Percentiles rank a stretch among this genome's conserved stretches.
Evolutionary conservation across 106 monocot species (phyloP).

Genomic region (Vanilla planifolia): DNA sequence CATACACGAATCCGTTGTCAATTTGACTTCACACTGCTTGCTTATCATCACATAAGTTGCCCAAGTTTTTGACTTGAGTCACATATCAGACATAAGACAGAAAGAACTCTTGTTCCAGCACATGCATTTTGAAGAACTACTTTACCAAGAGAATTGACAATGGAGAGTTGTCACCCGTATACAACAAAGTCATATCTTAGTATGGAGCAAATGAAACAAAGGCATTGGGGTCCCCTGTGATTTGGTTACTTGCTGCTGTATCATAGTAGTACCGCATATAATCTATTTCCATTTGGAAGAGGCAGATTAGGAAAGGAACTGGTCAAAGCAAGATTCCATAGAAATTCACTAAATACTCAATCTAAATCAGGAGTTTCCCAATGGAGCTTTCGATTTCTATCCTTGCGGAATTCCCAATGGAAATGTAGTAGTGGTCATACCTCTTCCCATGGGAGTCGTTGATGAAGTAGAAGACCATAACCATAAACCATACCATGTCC

Average conservation of each 20-base stretch:
- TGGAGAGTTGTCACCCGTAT: not conserved
- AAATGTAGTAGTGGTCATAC: no score
- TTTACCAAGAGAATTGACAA: constrained; percentile 2
- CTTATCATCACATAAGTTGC: not conserved
- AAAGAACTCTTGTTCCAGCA: not conserved
- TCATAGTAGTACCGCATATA: not conserved
- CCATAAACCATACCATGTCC: no score
- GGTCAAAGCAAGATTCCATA: not conserved
- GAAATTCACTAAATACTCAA: no score
- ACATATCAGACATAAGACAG: constrained; percentile 1
- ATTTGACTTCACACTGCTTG: not conserved
- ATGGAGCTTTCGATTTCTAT: no score
- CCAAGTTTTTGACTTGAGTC: not conserved
- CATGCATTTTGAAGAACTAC: not conserved
- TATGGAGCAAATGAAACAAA: not conserved
- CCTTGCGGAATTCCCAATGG: no score
- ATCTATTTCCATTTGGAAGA: not conserved
- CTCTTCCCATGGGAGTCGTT: no score
- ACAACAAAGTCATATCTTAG: not conserved
- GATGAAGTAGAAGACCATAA: no score
- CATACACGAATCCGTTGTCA: not conserved
- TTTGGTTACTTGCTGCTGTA: not conserved
- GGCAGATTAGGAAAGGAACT: not conserved
- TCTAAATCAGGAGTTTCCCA: no score
- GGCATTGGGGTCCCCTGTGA: not conserved